Base-by-base conservation (phyloP, 2,329 filamentous ascomycete species). In the Ascochyta viciae-villosae region DNA sequence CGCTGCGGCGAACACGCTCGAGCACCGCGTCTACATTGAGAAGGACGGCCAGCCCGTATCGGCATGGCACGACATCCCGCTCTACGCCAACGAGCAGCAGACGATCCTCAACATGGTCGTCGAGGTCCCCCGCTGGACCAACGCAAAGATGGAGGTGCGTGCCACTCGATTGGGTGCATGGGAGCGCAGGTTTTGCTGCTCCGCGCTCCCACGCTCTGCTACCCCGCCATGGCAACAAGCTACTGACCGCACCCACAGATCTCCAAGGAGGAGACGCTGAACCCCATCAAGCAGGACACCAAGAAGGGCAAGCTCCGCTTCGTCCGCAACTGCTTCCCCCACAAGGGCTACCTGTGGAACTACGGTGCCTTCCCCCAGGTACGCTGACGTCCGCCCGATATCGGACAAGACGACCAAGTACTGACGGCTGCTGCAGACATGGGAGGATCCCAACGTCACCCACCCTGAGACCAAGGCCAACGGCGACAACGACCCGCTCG, bases 281-380 rank as follows among this genome's bases (percentile, higher is more conserved):
- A 97, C 86, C 94, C 94, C 77, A 96, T 97, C 85, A 97, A 97
- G 89, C 95, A 99, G 85, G 95, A 99, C 80, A 87, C 88, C 80
- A 98, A 99, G 90, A 98, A 99, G 87, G 95, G 94, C 87, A 98
- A 97, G 87, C 92, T 98, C 74, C 91, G 95, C 76, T 99, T 89
- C 79, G 95, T 99, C 78, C 92, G 95, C 83, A 99, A 99, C 89
- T 99, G 95, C 89, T 99, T 99, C 87, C 95, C 95, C 73, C 95
- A 99, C 90, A 98, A 99, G 88, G 95, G 95, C 68, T 99, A 99
- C 82, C 91, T 99, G 73, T 99, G 95, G 95, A 99, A 99, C 88
- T 99, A 99, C 83, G 95, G 95, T 83, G 93, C 93, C 80, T 98
- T 99, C 89, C 95, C 95, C 73, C 92, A 95, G 85, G 92, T 95